Conservation (phyloP, 2,329 filamentous ascomycete genomes). For the Lasiodiplodia theobromae region DNA sequence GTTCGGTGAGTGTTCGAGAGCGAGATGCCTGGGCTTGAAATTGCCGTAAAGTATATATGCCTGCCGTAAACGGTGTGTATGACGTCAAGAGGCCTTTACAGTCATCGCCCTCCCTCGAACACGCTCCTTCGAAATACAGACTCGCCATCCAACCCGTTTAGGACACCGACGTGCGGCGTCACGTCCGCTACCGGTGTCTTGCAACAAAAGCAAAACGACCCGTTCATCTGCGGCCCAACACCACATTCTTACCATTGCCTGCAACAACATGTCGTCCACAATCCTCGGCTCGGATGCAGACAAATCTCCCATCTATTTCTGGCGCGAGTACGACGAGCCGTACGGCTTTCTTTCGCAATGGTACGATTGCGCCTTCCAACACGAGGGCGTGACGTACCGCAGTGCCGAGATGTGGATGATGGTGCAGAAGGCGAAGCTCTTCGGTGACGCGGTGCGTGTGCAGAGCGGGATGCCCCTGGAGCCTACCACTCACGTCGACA, state of each 20-base stretch:
- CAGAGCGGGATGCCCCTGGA: background rate
- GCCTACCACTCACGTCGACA: background rate
- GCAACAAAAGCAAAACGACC: background rate
- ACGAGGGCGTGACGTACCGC: conserved; percentile 44
- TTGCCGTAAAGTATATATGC: too few species aligned
- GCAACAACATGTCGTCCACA: background rate
- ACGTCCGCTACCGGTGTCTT: background rate
- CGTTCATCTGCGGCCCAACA: background rate
- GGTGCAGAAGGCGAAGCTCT: conserved; percentile 53
- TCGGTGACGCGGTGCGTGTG: conserved; percentile 47
- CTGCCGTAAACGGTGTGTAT: too few species aligned
- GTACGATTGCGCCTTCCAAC: conserved; percentile 60
- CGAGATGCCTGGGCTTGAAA: too few species aligned
- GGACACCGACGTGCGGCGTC: background rate
- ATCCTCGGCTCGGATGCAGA: background rate
- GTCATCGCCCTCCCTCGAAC: background rate
- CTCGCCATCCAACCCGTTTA: background rate
- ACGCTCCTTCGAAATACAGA: background rate
- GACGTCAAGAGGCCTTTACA: too few species aligned
- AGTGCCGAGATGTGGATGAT: conserved; percentile 59
- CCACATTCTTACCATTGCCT: background rate
- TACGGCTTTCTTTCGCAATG: conserved; percentile 70
- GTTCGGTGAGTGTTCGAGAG: too few species aligned
- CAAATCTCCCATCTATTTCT: conserved; percentile 42
- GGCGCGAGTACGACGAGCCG: conserved; percentile 50